A percentile compares a stretch with the other conserved stretches of the same genome.
These are phyloP conservation scores for Calonectria montana DNA, from an alignment of 2,329 filamentous ascomycete genomes.

Conservation along the genomic window DNA sequence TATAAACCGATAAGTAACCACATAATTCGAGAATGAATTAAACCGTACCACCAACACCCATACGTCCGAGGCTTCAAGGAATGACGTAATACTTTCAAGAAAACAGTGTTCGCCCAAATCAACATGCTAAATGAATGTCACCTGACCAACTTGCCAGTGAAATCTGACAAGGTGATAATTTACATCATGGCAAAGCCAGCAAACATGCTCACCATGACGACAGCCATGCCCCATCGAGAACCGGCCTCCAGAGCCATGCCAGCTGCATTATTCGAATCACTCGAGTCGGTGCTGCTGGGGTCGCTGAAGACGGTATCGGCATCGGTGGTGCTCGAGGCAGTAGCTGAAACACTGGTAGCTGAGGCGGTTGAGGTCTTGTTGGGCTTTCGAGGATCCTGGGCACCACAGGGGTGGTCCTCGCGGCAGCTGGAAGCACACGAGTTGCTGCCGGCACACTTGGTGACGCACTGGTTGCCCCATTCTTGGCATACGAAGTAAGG, in stretches of 20 bases:
- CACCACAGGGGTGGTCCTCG: conserved; percentile 78
- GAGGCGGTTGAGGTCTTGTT: conserved; percentile 63
- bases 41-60: conserved; percentile 39
- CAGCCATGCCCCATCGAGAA: conserved; percentile 50
- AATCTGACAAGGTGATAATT: not conserved
- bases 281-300: conserved; percentile 19
- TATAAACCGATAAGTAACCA: conserved; percentile 24
- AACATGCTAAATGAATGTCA: not conserved
- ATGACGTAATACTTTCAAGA: conserved; percentile 34
- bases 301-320: conserved; percentile 50
- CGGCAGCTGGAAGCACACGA: conserved; percentile 72
- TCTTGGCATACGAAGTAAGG: conserved; percentile 82
- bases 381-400: conserved; percentile 68
- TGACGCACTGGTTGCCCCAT: conserved; percentile 77
- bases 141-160: not conserved
- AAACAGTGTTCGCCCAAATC: conserved; percentile 32
- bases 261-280: conserved; percentile 42
- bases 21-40: conserved; percentile 26
- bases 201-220: conserved; percentile 53
- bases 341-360: conserved; percentile 52
- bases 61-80: conserved; percentile 42
- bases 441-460: conserved; percentile 63
- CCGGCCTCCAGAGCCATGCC: conserved; percentile 48
- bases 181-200: conserved; percentile 55
- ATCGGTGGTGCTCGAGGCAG: conserved; percentile 43